Conservation (phyloP, 2,329 filamentous ascomycete genomes). For the Zymoseptoria crescenta region DNA sequence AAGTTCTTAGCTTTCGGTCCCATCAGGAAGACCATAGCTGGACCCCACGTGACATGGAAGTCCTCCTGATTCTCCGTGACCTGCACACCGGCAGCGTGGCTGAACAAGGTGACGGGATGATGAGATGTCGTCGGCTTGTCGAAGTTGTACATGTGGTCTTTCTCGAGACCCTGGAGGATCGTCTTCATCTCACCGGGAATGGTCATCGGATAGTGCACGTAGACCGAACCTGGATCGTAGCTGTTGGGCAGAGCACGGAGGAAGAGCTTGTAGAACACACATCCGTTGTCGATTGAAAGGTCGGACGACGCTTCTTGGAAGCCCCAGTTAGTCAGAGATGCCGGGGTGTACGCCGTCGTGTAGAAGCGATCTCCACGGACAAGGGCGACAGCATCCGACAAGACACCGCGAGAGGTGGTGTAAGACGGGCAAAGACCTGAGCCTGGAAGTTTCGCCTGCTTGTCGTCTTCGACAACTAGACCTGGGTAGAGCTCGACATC, state of each 20-base stretch:
- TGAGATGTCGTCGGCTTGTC: conserved; percentile 21
- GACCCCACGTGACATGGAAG: conserved; percentile 43
- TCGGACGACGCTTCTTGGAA: conserved; percentile 43
- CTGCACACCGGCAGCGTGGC: conserved; percentile 37
- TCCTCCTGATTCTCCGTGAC: conserved; percentile 37
- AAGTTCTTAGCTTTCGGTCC: conserved; percentile 38
- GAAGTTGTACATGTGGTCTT: conserved; percentile 36
- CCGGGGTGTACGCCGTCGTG: conserved; percentile 37
- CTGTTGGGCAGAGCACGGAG: conserved; percentile 44
- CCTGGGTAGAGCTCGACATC: conserved; percentile 64
- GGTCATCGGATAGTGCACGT: conserved; percentile 44
- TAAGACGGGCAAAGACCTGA: conserved; percentile 47
- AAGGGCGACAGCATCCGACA: conserved; percentile 53
- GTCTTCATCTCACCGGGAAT: conserved; percentile 41
- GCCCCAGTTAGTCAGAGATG: conserved; percentile 34
- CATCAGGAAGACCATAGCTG: conserved; percentile 40
- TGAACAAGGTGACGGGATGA: conserved; percentile 37
- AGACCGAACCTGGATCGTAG: conserved; percentile 42
- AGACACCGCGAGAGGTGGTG: conserved; percentile 48
- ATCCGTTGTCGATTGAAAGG: conserved; percentile 40
- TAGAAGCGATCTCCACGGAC: conserved; percentile 55
- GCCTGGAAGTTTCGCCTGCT: conserved; percentile 45
- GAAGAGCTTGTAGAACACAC: conserved; percentile 46
- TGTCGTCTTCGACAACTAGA: conserved; percentile 53
- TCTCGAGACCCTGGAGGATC: conserved; percentile 35